Conservation (phyloP, 2,329 filamentous ascomycete genomes). For the Curvularia spicifera region DNA sequence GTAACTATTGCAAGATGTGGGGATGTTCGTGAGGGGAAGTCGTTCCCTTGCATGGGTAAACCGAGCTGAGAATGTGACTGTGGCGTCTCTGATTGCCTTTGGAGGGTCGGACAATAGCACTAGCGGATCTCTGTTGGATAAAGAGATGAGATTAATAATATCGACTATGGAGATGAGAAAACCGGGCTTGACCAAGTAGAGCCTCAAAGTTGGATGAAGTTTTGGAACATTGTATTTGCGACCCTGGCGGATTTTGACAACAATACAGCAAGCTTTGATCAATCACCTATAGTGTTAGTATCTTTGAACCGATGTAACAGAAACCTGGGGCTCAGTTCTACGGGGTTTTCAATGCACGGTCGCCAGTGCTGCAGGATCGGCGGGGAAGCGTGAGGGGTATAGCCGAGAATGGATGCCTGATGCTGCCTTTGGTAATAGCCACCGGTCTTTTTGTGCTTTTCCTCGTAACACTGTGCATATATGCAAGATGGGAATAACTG, state of each 20-base stretch:
- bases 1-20: neutral
- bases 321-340: neutral
- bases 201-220: neutral
- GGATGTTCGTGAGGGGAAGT: conserved; percentile 3
- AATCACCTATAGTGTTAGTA: neutral
- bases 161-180: neutral
- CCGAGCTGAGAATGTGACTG: neutral
- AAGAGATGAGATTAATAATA: neutral
- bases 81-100: neutral
- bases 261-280: neutral
- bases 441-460: conserved; percentile 6
- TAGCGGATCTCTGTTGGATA: neutral
- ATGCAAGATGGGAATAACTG: conserved; percentile 2
- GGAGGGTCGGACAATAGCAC: neutral
- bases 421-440: conserved; percentile 10
- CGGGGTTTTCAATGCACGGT: neutral
- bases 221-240: too few species aligned
- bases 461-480: neutral
- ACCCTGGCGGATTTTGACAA: neutral
- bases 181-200: neutral
- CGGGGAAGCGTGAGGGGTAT: conserved; percentile 1
- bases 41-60: neutral
- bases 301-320: neutral
- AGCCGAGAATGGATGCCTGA: neutral
- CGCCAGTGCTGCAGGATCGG: neutral